A percentile compares a stretch with the other conserved stretches of the same genome.
Conservation (phyloP, 352 stramenopile species). For the Peronospora farinosa region DNA sequence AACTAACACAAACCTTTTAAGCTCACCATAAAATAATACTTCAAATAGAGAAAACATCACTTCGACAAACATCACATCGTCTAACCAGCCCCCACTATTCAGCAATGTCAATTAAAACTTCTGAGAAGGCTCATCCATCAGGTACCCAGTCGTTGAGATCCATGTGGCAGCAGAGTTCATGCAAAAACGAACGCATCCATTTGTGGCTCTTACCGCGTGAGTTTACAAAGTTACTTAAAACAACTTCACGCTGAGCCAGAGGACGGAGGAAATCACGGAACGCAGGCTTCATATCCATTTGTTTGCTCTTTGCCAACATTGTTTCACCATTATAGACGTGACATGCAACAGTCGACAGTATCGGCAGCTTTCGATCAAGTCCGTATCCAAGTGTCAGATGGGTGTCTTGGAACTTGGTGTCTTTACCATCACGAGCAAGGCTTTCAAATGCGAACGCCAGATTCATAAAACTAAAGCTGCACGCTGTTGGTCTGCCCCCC, state of each 20-base stretch:
- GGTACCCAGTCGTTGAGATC: slow-evolving; percentile 25
- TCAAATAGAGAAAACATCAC: too few species aligned
- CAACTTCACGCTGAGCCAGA: slow-evolving; percentile 15
- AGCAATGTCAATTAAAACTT: too few species aligned
- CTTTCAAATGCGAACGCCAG: slow-evolving; percentile 20
- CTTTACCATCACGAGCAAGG: slow-evolving; percentile 12
- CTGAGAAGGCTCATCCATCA: too few species aligned
- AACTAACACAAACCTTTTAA: too few species aligned
- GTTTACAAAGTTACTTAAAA: slow-evolving; percentile 27
- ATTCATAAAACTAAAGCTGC: slow-evolving; percentile 26
- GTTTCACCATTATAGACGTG: slow-evolving; percentile 37
- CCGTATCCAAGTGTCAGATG: too few species aligned
- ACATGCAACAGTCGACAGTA: slow-evolving; percentile 15
- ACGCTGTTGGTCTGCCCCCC: too few species aligned
- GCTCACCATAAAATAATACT: too few species aligned
- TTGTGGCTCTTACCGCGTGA: slow-evolving; percentile 26
- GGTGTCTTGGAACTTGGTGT: slow-evolving; percentile 1
- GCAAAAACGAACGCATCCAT: slow-evolving; percentile 38
- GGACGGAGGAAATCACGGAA: slow-evolving; percentile 19
- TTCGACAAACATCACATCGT: too few species aligned
- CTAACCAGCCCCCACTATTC: too few species aligned
- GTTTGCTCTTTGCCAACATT: slow-evolving; percentile 17
- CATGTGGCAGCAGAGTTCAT: slow-evolving; percentile 35
- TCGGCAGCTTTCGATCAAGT: slow-evolving; percentile 3
- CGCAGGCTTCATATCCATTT: slow-evolving; percentile 5